Percentiles rank a stretch among this genome's conserved stretches.
These are phyloP conservation scores for Lactifluus piperatus DNA, from an alignment of 768 basidiomycete species.

Conservation along the genomic window DNA sequence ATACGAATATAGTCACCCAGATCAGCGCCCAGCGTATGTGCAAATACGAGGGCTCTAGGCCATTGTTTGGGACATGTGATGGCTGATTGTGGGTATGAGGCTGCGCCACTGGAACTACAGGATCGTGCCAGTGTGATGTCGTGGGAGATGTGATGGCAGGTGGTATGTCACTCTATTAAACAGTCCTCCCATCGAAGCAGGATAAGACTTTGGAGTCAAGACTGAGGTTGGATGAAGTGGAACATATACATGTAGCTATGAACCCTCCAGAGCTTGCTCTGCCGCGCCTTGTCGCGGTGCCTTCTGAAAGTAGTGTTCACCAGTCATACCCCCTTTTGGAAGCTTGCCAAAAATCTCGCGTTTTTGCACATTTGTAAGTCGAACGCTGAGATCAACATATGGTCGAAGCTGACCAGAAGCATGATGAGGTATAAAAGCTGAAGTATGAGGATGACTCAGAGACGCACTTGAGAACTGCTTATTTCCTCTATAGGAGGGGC, in stretches of 20 bases:
- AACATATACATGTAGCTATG: neutral
- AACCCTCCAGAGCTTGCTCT: neutral
- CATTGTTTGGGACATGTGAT: too few species aligned
- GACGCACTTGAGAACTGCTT: conserved; percentile 44
- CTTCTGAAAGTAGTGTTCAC: conserved; percentile 25
- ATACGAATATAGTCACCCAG: too few species aligned
- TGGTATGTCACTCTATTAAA: neutral
- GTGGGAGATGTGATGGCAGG: too few species aligned
- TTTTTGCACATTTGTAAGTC: conserved; percentile 26
- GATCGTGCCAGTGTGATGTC: too few species aligned
- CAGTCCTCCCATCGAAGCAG: neutral
- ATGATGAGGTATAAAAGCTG: neutral
- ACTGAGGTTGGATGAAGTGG: neutral
- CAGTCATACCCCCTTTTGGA: conserved; percentile 28
- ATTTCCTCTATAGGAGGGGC: conserved; percentile 68
- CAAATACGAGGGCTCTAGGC: too few species aligned
- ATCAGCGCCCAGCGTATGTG: too few species aligned
- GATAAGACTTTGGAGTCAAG: neutral
- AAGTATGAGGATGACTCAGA: neutral
- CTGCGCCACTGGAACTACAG: too few species aligned
- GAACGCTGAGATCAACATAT: conserved; percentile 47
- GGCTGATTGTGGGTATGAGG: too few species aligned
- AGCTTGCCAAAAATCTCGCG: conserved; percentile 28
- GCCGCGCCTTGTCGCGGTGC: conserved; percentile 21
- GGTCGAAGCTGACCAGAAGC: conserved; percentile 48